These are phyloP conservation scores for Postia placenta DNA, from an alignment of 768 basidiomycete species.

Conservation along the genomic window DNA sequence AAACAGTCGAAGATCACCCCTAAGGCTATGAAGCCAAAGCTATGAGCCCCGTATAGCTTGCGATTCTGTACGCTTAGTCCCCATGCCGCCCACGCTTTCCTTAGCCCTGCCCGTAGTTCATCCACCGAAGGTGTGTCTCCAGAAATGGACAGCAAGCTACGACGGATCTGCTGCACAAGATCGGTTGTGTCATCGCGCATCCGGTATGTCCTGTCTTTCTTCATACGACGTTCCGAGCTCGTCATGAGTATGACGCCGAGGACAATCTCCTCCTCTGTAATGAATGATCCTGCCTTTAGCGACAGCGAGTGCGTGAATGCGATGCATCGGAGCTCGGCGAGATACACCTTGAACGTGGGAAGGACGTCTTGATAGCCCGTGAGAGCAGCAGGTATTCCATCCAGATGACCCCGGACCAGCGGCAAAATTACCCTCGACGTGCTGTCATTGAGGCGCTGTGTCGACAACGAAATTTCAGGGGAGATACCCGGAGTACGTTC, in stretches of 20 bases:
- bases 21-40: slow-evolving; percentile 64
- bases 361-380: background rate
- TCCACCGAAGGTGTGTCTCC: slow-evolving; percentile 2
- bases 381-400: slow-evolving; percentile 19
- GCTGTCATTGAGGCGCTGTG: slow-evolving; percentile 14
- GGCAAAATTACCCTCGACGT: slow-evolving; percentile 15
- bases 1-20: slow-evolving; percentile 53
- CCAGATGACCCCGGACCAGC: slow-evolving; percentile 11
- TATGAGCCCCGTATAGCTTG: slow-evolving; percentile 31
- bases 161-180: slow-evolving; percentile 46
- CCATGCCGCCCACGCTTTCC: slow-evolving; percentile 62
- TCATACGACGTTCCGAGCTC: slow-evolving; percentile 54
- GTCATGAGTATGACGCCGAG: slow-evolving; percentile 68
- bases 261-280: slow-evolving; percentile 65
- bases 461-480: slow-evolving; percentile 1
- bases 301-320: slow-evolving; percentile 56
- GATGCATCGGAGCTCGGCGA: slow-evolving; percentile 63
- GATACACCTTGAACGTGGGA: slow-evolving; percentile 44
- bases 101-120: slow-evolving; percentile 25
- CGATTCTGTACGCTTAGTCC: slow-evolving; percentile 37
- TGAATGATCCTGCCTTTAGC: background rate
- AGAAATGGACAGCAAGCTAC: slow-evolving; percentile 13
- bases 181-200: slow-evolving; percentile 53
- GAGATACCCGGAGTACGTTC: slow-evolving; percentile 5
- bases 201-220: slow-evolving; percentile 49